Percentiles rank a stretch among this genome's conserved stretches.
phyloP scores from a whole-genome alignment of 2,329 filamentous ascomycete genomes.

The Apiospora phragmitis region DNA sequence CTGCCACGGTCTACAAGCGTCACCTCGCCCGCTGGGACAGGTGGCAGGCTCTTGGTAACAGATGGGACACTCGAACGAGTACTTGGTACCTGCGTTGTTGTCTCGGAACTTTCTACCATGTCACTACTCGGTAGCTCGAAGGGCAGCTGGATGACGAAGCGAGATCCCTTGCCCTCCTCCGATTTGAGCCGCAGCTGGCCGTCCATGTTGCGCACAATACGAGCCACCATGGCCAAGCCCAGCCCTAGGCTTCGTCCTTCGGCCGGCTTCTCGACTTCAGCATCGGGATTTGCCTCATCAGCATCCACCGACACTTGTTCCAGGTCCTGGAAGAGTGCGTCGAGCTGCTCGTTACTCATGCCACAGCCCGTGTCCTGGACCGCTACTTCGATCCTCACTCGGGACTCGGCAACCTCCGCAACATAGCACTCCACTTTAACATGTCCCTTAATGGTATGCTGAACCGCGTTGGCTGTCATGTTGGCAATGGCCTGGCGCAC shows the following conservation, averaged over 20 bases:
- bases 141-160: constrained; percentile 78
- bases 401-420: constrained; percentile 50
- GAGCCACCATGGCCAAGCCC: constrained; percentile 83
- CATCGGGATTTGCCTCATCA: constrained; percentile 29
- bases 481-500: constrained; percentile 85
- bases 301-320: constrained; percentile 57
- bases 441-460: constrained; percentile 68
- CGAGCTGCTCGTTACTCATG: constrained; percentile 58
- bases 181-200: constrained; percentile 84
- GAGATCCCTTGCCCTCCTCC: constrained; percentile 77
- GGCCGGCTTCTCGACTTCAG: constrained; percentile 30
- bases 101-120: constrained; percentile 24
- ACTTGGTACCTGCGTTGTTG: constrained; percentile 15
- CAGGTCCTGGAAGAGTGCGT: constrained; percentile 58
- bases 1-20: constrained; percentile 56
- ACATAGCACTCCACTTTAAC: constrained; percentile 72
- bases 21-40: constrained; percentile 52
- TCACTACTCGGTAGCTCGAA: constrained; percentile 63
- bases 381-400: constrained; percentile 70
- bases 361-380: constrained; percentile 74
- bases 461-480: constrained; percentile 80
- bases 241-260: constrained; percentile 64
- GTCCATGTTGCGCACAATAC: constrained; percentile 86
- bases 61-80: constrained; percentile 29
- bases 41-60: constrained; percentile 31